Conservation (phyloP, 2,329 filamentous ascomycete species). For the Aspergillus pseudoglaucus region DNA sequence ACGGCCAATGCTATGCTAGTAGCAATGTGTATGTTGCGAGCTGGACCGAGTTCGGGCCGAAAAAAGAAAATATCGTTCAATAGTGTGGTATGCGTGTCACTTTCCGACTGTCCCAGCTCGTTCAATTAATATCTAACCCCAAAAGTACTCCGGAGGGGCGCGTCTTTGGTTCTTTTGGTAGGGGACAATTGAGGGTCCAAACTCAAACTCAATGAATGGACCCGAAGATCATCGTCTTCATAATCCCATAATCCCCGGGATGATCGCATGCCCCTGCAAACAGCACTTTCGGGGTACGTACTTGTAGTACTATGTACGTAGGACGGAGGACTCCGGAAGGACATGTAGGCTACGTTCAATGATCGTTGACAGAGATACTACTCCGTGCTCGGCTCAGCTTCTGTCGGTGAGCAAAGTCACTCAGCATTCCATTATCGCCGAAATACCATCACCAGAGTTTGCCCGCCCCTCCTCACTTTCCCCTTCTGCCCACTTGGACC, state of each 20-base stretch:
- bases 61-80: background rate
- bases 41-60: background rate
- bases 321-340: background rate
- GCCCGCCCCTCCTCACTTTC: background rate
- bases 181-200: background rate
- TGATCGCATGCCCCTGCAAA: background rate
- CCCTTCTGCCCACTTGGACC: constrained; percentile 8
- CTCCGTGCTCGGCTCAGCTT: too few species aligned
- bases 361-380: too few species aligned
- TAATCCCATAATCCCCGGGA: background rate
- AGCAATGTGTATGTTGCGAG: background rate
- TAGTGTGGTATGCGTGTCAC: background rate
- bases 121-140: background rate
- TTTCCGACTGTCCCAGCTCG: background rate
- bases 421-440: too few species aligned
- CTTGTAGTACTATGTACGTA: background rate
- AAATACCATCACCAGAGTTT: background rate
- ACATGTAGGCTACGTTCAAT: too few species aligned
- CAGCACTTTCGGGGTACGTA: background rate
- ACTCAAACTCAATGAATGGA: background rate
- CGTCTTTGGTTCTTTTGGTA: background rate
- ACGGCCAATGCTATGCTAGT: background rate
- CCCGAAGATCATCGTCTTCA: background rate
- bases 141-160: background rate
- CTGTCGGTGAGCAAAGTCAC: too few species aligned